Evolutionary conservation across 169 alveolate genomes (phyloP).

Genomic region (Sarcocystis neurona): DNA sequence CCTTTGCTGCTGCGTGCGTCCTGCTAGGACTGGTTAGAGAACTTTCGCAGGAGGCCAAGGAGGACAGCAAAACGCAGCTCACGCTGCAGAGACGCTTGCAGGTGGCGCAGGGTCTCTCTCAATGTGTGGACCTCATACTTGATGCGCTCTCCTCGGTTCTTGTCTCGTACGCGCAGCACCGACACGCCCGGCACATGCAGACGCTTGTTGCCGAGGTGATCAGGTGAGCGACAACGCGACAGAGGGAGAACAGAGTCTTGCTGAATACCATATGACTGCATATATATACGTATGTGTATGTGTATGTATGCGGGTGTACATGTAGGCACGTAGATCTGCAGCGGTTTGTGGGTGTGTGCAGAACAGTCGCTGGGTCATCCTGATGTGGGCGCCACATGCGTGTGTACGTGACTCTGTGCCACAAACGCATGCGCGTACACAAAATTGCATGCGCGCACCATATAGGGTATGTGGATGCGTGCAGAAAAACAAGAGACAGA

Average conservation of each 20-base stretch:
- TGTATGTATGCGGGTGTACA: too few relatives aligned
- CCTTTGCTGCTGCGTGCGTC: constrained; percentile 34
- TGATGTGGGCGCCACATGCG: too few relatives aligned
- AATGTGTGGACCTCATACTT: neutral
- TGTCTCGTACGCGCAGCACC: neutral
- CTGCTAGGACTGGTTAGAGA: constrained; percentile 28
- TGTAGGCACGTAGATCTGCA: too few relatives aligned
- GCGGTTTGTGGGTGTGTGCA: too few relatives aligned
- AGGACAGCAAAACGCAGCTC: neutral
- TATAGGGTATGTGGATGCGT: too few relatives aligned
- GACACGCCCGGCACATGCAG: neutral
- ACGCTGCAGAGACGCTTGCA: neutral
- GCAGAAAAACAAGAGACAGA: too few relatives aligned
- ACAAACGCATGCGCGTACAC: too few relatives aligned
- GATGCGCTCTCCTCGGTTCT: neutral
- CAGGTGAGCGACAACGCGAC: neutral
- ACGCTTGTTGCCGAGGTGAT: constrained; percentile 1
- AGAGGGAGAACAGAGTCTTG: neutral
- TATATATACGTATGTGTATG: too few relatives aligned
- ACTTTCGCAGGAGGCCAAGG: constrained; percentile 36
- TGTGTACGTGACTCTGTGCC: too few relatives aligned
- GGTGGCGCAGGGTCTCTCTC: neutral
- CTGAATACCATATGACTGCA: neutral
- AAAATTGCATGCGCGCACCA: too few relatives aligned
- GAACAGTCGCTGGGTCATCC: too few relatives aligned